Evolutionary conservation across 441 rosid species (phyloP).

Genomic region (Populus tomentosa): DNA sequence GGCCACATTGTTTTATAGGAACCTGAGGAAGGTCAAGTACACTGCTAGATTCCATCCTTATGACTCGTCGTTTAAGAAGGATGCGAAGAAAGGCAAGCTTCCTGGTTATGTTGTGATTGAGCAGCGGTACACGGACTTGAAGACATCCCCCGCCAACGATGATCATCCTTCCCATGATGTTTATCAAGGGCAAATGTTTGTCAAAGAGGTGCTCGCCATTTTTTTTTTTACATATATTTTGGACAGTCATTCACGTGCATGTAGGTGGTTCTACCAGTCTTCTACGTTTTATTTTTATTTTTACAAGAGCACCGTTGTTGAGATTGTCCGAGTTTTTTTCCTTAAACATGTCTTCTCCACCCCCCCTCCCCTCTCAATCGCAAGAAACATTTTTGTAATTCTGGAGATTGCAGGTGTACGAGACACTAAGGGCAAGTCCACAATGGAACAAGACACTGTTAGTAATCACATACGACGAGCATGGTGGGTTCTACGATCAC

Average conservation of each 20-base stretch:
- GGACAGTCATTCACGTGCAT: not conserved
- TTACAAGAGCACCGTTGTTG: not conserved
- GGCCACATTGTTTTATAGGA: conserved; percentile 60
- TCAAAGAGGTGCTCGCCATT: conserved; percentile 23
- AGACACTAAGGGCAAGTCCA: conserved; percentile 74
- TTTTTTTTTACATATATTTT: no score
- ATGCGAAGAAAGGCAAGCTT: conserved; percentile 59
- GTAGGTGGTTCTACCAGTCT: no score
- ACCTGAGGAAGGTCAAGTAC: conserved; percentile 69
- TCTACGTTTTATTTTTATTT: not conserved
- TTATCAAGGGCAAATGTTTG: conserved; percentile 56
- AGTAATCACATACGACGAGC: conserved; percentile 82
- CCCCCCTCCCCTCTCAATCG: not conserved
- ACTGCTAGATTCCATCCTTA: conserved; percentile 45
- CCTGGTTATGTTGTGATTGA: conserved; percentile 70
- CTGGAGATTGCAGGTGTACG: conserved; percentile 48
- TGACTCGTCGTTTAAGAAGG: conserved; percentile 31
- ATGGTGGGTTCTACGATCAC: conserved; percentile 88
- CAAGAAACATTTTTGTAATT: not conserved
- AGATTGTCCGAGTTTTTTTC: not conserved
- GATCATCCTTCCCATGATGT: conserved; percentile 96
- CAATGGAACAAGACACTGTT: conserved; percentile 76
- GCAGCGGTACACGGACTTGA: conserved; percentile 70
- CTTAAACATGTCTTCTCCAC: not conserved
- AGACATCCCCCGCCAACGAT: conserved; percentile 55